Evolutionary conservation across 1,284 basidiomycete species (phyloP).

Genomic region (Moniliella sp.): DNA sequence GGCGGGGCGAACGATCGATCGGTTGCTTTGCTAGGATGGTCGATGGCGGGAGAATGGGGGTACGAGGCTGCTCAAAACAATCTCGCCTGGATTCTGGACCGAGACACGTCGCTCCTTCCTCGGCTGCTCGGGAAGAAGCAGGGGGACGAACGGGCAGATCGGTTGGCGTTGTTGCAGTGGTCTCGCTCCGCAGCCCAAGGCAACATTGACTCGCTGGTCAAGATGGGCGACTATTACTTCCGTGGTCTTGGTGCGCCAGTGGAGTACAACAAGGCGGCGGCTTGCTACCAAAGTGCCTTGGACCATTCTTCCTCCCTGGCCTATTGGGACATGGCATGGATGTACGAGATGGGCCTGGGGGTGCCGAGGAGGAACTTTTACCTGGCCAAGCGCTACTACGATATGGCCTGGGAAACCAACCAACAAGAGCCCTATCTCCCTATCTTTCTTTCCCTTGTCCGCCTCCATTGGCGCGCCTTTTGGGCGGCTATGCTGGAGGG

Average conservation of each 20-base stretch:
- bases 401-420: constrained; percentile 65
- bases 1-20: constrained; percentile 13
- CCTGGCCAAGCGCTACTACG: constrained; percentile 87
- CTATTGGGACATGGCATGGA: constrained; percentile 95
- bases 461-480: constrained; percentile 59
- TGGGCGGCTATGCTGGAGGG: constrained; percentile 43
- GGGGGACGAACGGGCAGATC: constrained; percentile 39
- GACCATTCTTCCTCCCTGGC: constrained; percentile 75
- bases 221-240: constrained; percentile 74
- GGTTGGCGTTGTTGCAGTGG: constrained; percentile 71
- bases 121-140: constrained; percentile 31
- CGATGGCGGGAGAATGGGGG: constrained; percentile 66
- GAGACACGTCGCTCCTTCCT: constrained; percentile 31
- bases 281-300: constrained; percentile 71
- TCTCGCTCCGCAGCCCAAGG: constrained; percentile 75
- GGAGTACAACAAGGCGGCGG: constrained; percentile 58
- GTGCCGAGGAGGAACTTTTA: constrained; percentile 63
- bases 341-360: constrained; percentile 89
- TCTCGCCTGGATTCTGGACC: constrained; percentile 71
- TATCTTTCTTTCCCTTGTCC: constrained; percentile 56
- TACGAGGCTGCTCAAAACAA: constrained; percentile 87
- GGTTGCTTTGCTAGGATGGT: constrained; percentile 40
- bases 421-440: constrained; percentile 61
- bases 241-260: constrained; percentile 37
- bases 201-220: constrained; percentile 82